phyloP scores from a whole-genome alignment of 352 stramenopile genomes.

The Phytopythium sindhum region DNA sequence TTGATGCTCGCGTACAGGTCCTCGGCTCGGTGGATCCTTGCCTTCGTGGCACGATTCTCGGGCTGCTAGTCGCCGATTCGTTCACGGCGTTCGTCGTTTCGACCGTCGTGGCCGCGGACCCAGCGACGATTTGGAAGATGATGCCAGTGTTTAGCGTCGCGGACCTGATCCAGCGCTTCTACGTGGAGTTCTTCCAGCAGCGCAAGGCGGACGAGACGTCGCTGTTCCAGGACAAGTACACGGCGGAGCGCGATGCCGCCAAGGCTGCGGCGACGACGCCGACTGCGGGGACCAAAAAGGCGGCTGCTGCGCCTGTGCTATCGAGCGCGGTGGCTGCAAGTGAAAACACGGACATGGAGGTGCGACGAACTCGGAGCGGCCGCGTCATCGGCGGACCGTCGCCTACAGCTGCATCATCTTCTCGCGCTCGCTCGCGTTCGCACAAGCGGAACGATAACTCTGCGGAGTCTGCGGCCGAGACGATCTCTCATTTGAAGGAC shows the following conservation, averaged over 20 bases:
- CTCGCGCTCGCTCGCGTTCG: background rate
- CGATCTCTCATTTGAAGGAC: conserved; percentile 27
- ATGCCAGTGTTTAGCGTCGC: conserved; percentile 81
- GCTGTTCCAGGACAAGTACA: conserved; percentile 72
- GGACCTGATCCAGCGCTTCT: conserved; percentile 73
- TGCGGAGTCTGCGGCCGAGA: background rate
- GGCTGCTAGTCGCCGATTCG: conserved; percentile 79
- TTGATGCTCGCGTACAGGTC: conserved; percentile 29
- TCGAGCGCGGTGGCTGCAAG: background rate
- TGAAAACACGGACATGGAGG: background rate
- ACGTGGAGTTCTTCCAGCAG: conserved; percentile 72
- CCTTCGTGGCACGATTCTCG: conserved; percentile 75
- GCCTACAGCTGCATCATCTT: background rate
- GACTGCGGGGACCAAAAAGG: conserved; percentile 5
- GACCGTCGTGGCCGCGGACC: conserved; percentile 68
- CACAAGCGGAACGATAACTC: background rate
- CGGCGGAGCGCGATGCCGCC: conserved; percentile 19
- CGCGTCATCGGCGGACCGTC: conserved; percentile 18
- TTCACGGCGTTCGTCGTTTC: conserved; percentile 88
- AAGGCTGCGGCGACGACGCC: conserved; percentile 7
- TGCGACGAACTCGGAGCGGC: conserved; percentile 34
- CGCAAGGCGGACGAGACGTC: conserved; percentile 54
- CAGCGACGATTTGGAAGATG: conserved; percentile 64
- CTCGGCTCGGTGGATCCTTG: conserved; percentile 83
- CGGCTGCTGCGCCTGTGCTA: conserved; percentile 3